A percentile compares a stretch with the other conserved stretches of the same genome.
Conservation (phyloP, 208 protist genomes). For the Blechomonas ayalai region DNA sequence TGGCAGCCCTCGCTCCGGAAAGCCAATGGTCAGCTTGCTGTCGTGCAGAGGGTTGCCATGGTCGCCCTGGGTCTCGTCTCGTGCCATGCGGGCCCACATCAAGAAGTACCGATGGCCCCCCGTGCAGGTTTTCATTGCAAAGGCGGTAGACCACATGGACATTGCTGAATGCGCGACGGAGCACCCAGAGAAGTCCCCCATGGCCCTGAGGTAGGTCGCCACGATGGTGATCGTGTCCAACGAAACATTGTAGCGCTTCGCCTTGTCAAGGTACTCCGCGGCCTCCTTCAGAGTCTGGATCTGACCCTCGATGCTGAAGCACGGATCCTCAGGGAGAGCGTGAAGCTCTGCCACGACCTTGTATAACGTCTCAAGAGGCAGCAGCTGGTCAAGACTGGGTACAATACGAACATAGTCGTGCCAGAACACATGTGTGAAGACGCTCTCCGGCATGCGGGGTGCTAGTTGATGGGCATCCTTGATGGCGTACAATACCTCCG, state of each 20-base stretch:
- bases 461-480: constrained; percentile 60
- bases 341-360: constrained; percentile 70
- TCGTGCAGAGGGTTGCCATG: no score
- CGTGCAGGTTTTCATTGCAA: constrained; percentile 37
- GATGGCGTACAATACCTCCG: constrained; percentile 78
- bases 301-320: constrained; percentile 82
- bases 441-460: constrained; percentile 59
- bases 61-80: constrained; percentile 14
- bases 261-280: constrained; percentile 73
- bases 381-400: constrained; percentile 57
- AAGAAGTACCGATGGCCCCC: constrained; percentile 69
- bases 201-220: constrained; percentile 43
- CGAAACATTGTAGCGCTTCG: constrained; percentile 77
- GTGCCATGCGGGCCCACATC: constrained; percentile 80
- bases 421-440: constrained; percentile 80
- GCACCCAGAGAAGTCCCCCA: constrained; percentile 49
- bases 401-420: constrained; percentile 88
- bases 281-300: constrained; percentile 71
- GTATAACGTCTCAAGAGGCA: constrained; percentile 65
- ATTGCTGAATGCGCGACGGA: constrained; percentile 56
- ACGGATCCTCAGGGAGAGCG: constrained; percentile 67
- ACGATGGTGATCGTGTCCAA: constrained; percentile 55
- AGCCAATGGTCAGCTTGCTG: constrained; percentile 30
- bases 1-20: constrained; percentile 46
- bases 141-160: constrained; percentile 62